phyloP scores from a whole-genome alignment of 2,329 filamentous ascomycete species.

The Juglanconis sp. region DNA sequence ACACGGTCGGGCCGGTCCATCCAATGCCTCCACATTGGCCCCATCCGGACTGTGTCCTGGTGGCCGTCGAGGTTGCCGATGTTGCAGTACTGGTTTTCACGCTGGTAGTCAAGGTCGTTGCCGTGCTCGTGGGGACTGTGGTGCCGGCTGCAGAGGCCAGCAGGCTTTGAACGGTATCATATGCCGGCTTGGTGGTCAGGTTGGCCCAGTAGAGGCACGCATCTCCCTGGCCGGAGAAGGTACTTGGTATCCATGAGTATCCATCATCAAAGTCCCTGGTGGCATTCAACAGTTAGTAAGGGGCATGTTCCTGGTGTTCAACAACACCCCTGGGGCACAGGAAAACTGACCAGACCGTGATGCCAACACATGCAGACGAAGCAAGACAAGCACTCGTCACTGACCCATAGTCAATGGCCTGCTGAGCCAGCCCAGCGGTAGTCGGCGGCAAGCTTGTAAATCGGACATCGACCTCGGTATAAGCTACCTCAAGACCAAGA shows the following conservation, averaged over 20 bases:
- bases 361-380: conserved; percentile 35
- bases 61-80: conserved; percentile 1
- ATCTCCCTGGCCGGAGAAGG: conserved; percentile 35
- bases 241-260: conserved; percentile 37
- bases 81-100: conserved; percentile 7
- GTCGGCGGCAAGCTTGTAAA: conserved; percentile 37
- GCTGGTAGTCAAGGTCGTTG: neutral
- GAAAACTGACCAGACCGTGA: conserved; percentile 38
- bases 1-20: conserved; percentile 29
- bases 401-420: conserved; percentile 44
- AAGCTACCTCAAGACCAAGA: conserved; percentile 53
- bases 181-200: conserved; percentile 37
- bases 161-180: conserved; percentile 27
- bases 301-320: too few species aligned
- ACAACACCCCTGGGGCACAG: neutral
- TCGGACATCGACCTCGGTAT: conserved; percentile 61
- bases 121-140: neutral
- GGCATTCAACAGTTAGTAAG: neutral
- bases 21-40: conserved; percentile 16
- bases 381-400: conserved; percentile 35
- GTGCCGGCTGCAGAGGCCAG: conserved; percentile 14
- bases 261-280: conserved; percentile 32
- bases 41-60: conserved; percentile 2
- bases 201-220: conserved; percentile 36
- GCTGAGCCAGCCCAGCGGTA: conserved; percentile 37